Evolutionary conservation across 2,329 filamentous ascomycete genomes (phyloP), one percentile per base, ranked within the genome.

Genomic region (Drechslera avenae): DNA sequence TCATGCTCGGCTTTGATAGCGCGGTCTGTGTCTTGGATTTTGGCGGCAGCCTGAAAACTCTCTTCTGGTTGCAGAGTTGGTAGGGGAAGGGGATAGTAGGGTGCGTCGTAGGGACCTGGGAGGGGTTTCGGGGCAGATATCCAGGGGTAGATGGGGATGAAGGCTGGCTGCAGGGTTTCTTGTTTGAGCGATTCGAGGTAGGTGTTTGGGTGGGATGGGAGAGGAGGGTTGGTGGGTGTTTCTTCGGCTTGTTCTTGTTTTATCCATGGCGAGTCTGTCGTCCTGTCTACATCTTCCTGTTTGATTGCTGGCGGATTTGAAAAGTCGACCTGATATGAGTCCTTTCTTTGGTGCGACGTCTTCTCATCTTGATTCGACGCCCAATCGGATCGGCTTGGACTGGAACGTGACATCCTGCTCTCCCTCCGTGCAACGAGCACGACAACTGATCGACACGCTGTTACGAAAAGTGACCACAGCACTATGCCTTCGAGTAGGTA

Each of bases 101-200:
- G 65, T 23, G 69, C 63, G 52, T 72, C 68, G 39, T 72, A 72
- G 21, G 71, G 71, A 18, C 69, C 69, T 39, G 71, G 71, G 10
- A 73, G 53, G 36, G 49, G 50, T 56, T 67, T 60, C 17, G 69
- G 69, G 12, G 68, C 65, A 18, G 56, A 51, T 14, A 53, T 62
- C 71, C 71, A 73, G 28, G 71, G 71, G 47, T 71, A 65, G n/a
- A 69, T 56, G 5, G 68, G 63, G 12, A 48, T 52, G 37, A 61
- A 57, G 9, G 50, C 46, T 5, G 64, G 54, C 35, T 57, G 48
- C 8, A 52, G 50, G 8, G 60, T 57, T 44, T 58, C 56, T 39
- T 59, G 39, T 44, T 50, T 42, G 9, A 61, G 46, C 13, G 59
- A 59, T 13, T 56, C 28, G 5, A 61, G 53, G 17, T 54, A 54